Base-by-base conservation (phyloP, 2,329 filamentous ascomycete genomes). In the Microdochium trichocladiopsis region DNA sequence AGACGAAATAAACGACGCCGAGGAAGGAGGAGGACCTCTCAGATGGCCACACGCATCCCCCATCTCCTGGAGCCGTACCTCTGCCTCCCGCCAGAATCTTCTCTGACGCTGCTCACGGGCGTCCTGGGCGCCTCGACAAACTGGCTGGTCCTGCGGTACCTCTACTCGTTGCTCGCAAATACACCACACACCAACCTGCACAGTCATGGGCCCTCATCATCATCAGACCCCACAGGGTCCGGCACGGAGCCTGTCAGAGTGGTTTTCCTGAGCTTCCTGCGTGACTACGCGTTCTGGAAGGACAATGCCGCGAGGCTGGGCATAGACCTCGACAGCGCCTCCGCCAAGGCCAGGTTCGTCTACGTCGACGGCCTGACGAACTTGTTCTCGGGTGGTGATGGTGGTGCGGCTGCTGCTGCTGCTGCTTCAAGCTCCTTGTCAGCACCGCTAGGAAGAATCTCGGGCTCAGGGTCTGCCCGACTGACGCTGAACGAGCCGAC, bases 251-350 rank as follows among this genome's bases (percentile, higher is more conserved):
- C 71, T 45, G 69, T 67, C 24, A 77, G 73, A 49, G 79, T 96
- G 1, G 75, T 96, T 2, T 74, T 96, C 2, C 83, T 94, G 53
- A 95, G 88, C 71, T 96, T 94, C 69, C 72, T 95, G 69, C 79
- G 89, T 55, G 87, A 93, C 61, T 80, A 79, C 57, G 73, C 79
- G 1, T 95, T 95, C 64, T 96, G 91, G 90, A 83, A 75, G 56
- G 80, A 85, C 2, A 86, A 88, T 49, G 79, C 78, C 2, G 78
- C 82, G 51, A 85, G 85, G 67, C 68, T 90, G 63, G 88, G 88
- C 2, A 63, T 94, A 49, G 89, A 95, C 68, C 72, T 94, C 50
- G 79, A 86, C 18, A 75, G 75, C 5, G 66, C 86, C 4, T 68
- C 71, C 51, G 74, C 74, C 33, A 78, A 79, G 55, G 79, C 79